Conservation (phyloP, 305 asterid genomes). For the Nicotiana rustica region DNA sequence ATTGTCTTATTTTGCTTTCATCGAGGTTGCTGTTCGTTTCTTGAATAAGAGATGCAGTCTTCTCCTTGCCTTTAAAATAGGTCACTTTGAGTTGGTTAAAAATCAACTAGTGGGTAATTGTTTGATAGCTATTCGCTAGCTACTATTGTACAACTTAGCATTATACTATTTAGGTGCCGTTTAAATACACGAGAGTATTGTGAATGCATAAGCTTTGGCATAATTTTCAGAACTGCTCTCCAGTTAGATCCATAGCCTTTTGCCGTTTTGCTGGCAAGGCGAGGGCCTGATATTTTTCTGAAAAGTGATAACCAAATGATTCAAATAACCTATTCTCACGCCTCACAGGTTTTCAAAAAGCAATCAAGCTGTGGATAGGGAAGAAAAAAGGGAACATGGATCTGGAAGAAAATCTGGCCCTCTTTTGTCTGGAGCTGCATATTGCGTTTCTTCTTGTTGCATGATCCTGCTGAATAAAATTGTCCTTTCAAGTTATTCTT, state of each 20-base stretch:
- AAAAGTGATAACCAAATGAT: neutral
- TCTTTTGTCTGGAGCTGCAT: conserved; percentile 53
- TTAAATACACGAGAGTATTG: neutral
- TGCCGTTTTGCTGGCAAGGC: neutral
- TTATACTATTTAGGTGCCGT: neutral
- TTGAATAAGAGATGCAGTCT: neutral
- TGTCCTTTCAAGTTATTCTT: conserved; percentile 53
- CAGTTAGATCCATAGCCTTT: neutral
- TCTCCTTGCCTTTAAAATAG: neutral
- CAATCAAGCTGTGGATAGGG: conserved; percentile 37
- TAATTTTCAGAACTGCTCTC: neutral
- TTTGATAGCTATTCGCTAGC: neutral
- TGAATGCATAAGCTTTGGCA: neutral
- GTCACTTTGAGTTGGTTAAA: neutral
- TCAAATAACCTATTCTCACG: neutral
- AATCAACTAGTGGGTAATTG: neutral
- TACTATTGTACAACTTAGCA: neutral
- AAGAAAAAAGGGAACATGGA: conserved; percentile 43
- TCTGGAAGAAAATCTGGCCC: conserved; percentile 48
- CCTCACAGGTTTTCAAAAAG: conserved; percentile 42
- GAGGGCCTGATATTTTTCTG: neutral
- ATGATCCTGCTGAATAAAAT: conserved; percentile 60
- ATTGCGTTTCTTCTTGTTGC: conserved; percentile 59
- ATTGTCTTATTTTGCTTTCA: neutral
- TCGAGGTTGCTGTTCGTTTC: conserved; percentile 6